Percentiles rank a stretch among this genome's conserved stretches.
phyloP scores from a whole-genome alignment of 305 asterid species.

The Rubia tinctorum region DNA sequence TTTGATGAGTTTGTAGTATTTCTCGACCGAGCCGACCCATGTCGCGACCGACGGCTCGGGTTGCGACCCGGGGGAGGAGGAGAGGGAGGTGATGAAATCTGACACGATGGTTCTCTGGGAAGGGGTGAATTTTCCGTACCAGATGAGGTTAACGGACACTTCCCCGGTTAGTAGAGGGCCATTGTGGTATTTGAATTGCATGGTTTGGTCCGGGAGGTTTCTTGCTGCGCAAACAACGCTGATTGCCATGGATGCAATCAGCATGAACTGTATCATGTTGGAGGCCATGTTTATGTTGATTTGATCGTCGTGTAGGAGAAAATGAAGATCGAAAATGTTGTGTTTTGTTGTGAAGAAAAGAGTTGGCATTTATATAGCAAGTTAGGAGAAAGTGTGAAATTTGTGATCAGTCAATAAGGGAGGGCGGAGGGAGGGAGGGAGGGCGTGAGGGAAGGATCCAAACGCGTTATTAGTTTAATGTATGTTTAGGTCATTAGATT shows the following conservation, averaged over 20 bases:
- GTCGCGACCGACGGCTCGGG: slow-evolving; percentile 19
- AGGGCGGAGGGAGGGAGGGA: neutral
- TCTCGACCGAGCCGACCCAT: slow-evolving; percentile 23
- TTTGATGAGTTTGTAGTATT: slow-evolving; percentile 18
- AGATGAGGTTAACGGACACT: slow-evolving; percentile 24
- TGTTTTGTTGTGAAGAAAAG: slow-evolving; percentile 2
- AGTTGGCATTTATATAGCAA: slow-evolving; percentile 7
- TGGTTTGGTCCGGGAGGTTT: slow-evolving; percentile 16
- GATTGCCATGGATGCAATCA: slow-evolving; percentile 1
- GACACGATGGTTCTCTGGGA: slow-evolving; percentile 22
- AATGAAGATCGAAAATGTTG: neutral
- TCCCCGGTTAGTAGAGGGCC: slow-evolving; percentile 31
- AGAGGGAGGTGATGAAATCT: slow-evolving; percentile 26
- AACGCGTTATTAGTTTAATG: neutral
- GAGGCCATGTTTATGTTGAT: neutral
- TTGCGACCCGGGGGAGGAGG: neutral
- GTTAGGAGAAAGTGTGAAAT: neutral
- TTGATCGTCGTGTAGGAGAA: neutral
- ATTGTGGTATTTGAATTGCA: slow-evolving; percentile 27
- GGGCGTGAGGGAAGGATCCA: neutral
- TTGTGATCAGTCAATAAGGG: neutral
- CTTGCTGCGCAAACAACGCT: slow-evolving; percentile 12
- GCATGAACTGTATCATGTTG: neutral
- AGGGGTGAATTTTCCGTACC: slow-evolving; percentile 30
- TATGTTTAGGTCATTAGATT: neutral